Percentiles rank a stretch among this genome's conserved stretches.
These are phyloP conservation scores for Spinacia oleracea DNA, from an alignment of 179 eudicot genomes.

Conservation along the genomic window DNA sequence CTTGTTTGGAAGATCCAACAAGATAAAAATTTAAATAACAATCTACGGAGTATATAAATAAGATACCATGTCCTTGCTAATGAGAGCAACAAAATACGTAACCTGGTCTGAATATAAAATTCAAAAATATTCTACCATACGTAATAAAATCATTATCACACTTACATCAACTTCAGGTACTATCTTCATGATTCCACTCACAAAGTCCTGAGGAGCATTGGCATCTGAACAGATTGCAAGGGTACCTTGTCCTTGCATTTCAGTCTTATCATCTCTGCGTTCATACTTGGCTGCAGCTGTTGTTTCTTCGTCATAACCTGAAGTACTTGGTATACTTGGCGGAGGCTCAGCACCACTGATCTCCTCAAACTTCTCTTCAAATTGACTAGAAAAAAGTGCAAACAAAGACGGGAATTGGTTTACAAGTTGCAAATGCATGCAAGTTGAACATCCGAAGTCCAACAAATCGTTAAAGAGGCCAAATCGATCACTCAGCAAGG, in stretches of 20 bases:
- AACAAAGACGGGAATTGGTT: background rate
- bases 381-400: slow-evolving; percentile 55
- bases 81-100: too few relatives aligned
- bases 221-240: slow-evolving; percentile 42
- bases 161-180: slow-evolving; percentile 97
- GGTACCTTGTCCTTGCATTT: slow-evolving; percentile 48
- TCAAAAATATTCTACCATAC: background rate
- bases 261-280: slow-evolving; percentile 34
- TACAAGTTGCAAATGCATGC: background rate
- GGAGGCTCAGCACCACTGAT: slow-evolving; percentile 55
- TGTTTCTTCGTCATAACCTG: slow-evolving; percentile 37
- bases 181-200: slow-evolving; percentile 85
- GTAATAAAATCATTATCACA: slow-evolving; percentile 36
- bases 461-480: background rate
- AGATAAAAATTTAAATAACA: background rate
- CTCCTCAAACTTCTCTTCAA: slow-evolving; percentile 95
- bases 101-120: too few relatives aligned
- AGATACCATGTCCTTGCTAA: background rate
- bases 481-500: background rate
- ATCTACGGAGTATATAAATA: too few relatives aligned
- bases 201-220: slow-evolving; percentile 66
- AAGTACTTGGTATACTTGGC: slow-evolving; percentile 47
- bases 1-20: background rate
- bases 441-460: background rate
- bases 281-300: slow-evolving; percentile 36